Conservation (phyloP, 371 early-diverging fungal species). For the Actinomortierella ambigua region DNA sequence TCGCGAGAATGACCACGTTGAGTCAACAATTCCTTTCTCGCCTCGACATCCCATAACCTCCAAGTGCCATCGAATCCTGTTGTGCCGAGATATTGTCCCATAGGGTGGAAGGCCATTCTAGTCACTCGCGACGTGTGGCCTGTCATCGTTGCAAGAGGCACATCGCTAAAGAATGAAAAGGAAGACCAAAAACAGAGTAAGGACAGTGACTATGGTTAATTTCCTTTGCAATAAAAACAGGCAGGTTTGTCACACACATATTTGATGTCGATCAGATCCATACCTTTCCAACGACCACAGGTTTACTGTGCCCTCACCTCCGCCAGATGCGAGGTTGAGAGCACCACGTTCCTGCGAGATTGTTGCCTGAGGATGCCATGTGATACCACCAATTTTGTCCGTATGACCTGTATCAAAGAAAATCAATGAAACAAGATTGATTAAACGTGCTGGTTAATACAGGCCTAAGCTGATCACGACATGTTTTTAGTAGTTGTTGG, state of each 20-base stretch:
- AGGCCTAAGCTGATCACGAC: too few species aligned
- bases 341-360: constrained; percentile 59
- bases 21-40: constrained; percentile 74
- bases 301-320: constrained; percentile 75
- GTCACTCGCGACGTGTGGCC: constrained; percentile 89
- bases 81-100: constrained; percentile 86
- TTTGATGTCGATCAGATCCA: background rate
- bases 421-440: too few species aligned
- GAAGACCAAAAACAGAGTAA: background rate
- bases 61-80: constrained; percentile 93
- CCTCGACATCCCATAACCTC: constrained; percentile 93
- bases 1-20: constrained; percentile 95
- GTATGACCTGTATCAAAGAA: constrained; percentile 65
- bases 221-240: constrained; percentile 20
- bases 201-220: constrained; percentile 1
- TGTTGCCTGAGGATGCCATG: constrained; percentile 88
- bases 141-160: constrained; percentile 76
- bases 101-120: constrained; percentile 91
- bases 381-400: constrained; percentile 88
- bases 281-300: constrained; percentile 84
- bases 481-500: too few species aligned
- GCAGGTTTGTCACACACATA: constrained; percentile 1
- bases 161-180: constrained; percentile 53
- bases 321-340: constrained; percentile 84
- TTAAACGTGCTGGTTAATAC: too few species aligned